phyloP scores from a whole-genome alignment of 305 asterid species.

The Striga hermonthica region DNA sequence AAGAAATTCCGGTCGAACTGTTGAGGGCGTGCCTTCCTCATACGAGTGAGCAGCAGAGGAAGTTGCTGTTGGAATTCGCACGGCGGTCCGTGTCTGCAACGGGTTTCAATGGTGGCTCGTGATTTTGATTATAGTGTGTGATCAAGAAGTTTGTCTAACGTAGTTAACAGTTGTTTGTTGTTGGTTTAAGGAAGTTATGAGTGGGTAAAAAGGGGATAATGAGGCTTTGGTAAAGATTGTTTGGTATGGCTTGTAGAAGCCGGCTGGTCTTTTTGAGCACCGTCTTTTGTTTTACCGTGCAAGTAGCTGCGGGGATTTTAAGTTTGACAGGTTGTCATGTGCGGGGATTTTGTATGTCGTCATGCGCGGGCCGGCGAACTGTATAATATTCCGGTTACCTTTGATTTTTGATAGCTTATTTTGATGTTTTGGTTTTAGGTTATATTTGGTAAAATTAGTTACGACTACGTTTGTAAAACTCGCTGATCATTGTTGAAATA shows the following conservation, averaged over 20 bases:
- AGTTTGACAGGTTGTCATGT: conserved; percentile 37
- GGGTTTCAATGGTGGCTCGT: conserved; percentile 35
- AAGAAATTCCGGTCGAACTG: conserved; percentile 60
- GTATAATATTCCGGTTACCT: conserved; percentile 11
- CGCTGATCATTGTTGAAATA: no score
- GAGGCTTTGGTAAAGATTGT: conserved; percentile 8
- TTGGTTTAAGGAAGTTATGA: no score
- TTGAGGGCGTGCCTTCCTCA: conserved; percentile 64
- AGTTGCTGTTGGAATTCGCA: conserved; percentile 47
- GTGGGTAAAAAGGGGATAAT: no score
- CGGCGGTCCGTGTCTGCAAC: conserved; percentile 48
- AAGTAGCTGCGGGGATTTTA: conserved; percentile 30
- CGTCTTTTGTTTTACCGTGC: conserved; percentile 28
- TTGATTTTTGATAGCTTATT: conserved; percentile 37
- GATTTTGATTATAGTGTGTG: conserved; percentile 8
- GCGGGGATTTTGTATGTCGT: no score
- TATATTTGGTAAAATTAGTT: no score
- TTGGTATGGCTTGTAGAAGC: conserved; percentile 25
- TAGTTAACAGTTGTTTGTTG: no score
- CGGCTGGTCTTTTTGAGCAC: conserved; percentile 5
- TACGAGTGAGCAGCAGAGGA: conserved; percentile 58
- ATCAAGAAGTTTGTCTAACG: no score
- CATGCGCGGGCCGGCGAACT: background rate
- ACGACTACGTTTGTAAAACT: no score
- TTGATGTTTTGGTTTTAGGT: conserved; percentile 38